Evolutionary conservation across 2,329 filamentous ascomycete genomes (phyloP).

Genomic region (Geosmithia putterillii): DNA sequence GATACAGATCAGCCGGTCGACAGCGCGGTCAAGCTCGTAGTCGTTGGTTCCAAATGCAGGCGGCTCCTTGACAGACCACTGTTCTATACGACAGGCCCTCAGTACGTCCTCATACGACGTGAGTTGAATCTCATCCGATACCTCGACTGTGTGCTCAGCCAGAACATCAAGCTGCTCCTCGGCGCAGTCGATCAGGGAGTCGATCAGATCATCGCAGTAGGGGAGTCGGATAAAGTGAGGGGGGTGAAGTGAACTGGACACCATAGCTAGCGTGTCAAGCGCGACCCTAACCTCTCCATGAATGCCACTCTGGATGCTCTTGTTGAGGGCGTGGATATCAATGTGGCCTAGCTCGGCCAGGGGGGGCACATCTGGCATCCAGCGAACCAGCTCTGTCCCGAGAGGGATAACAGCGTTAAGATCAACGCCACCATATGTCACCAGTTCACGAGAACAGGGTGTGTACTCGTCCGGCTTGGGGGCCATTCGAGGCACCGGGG

Average conservation of each 20-base stretch:
- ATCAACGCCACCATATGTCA: constrained; percentile 61
- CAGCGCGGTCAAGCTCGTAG: constrained; percentile 76
- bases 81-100: constrained; percentile 64
- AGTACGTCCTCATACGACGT: constrained; percentile 80
- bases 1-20: constrained; percentile 78
- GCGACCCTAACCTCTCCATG: constrained; percentile 82
- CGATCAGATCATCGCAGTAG: constrained; percentile 77
- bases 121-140: constrained; percentile 76
- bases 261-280: constrained; percentile 66
- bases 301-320: constrained; percentile 82
- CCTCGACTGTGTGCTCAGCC: constrained; percentile 72
- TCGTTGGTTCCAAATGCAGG: constrained; percentile 62
- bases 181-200: constrained; percentile 79
- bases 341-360: constrained; percentile 74
- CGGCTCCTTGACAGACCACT: constrained; percentile 58
- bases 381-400: constrained; percentile 52
- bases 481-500: constrained; percentile 22
- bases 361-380: constrained; percentile 63
- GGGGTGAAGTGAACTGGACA: constrained; percentile 51
- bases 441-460: constrained; percentile 40
- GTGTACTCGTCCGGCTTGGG: constrained; percentile 40
- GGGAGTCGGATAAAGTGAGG: constrained; percentile 55
- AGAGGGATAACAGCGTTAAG: constrained; percentile 47
- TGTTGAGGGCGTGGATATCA: constrained; percentile 79
- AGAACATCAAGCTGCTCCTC: constrained; percentile 78